Conservation (phyloP, 768 basidiomycete species). For the Sporobolomyces roseus region DNA sequence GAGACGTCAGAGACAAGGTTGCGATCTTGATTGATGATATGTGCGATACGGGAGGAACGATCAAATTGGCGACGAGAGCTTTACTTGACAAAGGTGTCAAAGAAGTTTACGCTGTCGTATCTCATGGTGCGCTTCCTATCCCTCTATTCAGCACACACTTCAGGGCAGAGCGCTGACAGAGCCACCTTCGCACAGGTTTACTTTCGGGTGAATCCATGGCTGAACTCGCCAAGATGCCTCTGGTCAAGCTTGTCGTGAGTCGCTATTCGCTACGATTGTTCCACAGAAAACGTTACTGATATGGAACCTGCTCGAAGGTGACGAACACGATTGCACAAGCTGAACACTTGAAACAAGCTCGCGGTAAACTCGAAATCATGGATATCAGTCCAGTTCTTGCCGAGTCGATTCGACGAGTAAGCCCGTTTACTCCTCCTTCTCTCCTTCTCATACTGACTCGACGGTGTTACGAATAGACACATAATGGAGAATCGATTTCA, state of each 20-base stretch:
- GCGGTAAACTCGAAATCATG: constrained; percentile 76
- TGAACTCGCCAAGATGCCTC: constrained; percentile 64
- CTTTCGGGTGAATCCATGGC: constrained; percentile 72
- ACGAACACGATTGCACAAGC: constrained; percentile 92
- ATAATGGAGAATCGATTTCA: constrained; percentile 90
- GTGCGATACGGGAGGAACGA: constrained; percentile 92
- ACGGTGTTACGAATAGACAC: constrained; percentile 53
- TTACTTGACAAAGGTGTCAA: constrained; percentile 84
- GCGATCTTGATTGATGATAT: constrained; percentile 97
- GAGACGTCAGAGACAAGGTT: constrained; percentile 85
- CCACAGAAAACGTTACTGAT: too few relatives aligned
- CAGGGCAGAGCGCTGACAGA: background rate
- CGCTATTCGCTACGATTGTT: background rate
- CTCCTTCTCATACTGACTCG: background rate
- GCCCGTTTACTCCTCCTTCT: background rate
- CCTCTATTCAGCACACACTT: background rate
- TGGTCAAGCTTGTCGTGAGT: constrained; percentile 80
- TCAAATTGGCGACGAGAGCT: constrained; percentile 76
- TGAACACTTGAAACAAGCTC: constrained; percentile 55
- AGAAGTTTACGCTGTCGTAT: constrained; percentile 78
- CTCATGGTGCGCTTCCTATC: constrained; percentile 67
- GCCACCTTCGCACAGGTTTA: constrained; percentile 56
- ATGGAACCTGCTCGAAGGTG: too few relatives aligned
- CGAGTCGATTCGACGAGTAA: constrained; percentile 78
- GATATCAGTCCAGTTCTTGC: constrained; percentile 89